Evolutionary conservation across 345 rosid species (phyloP).

Genomic region (Salix koriyanagi): DNA sequence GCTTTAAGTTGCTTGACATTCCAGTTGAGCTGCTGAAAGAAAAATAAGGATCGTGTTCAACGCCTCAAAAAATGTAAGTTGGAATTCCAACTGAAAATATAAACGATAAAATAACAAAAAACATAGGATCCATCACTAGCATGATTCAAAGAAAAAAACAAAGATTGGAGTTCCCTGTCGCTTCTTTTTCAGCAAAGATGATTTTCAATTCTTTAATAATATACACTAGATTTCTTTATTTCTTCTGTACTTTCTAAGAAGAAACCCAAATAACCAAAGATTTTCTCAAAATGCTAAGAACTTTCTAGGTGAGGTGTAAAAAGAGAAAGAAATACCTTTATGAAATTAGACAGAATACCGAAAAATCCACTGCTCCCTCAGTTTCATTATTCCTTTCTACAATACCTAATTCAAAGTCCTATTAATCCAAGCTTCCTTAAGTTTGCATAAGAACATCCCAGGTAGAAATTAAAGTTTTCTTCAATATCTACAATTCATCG

Average conservation of each 20-base stretch:
- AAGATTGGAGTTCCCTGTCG: not conserved
- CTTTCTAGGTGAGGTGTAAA: not conserved
- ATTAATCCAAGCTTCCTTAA: not conserved
- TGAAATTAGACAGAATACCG: not conserved
- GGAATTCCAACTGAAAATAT: not conserved
- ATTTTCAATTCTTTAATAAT: not conserved
- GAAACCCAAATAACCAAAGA: not conserved
- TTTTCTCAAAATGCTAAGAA: not conserved
- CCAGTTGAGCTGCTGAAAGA: conserved; percentile 37
- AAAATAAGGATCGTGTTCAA: conserved; percentile 3
- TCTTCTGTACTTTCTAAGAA: not conserved
- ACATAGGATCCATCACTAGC: not conserved
- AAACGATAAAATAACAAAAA: not conserved
- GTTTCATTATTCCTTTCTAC: not conserved
- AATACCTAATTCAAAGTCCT: not conserved
- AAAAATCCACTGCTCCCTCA: not conserved
- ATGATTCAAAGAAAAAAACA: not conserved
- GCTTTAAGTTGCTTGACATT: conserved; percentile 35
- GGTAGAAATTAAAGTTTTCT: not conserved
- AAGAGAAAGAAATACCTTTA: not conserved
- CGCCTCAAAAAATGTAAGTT: not conserved
- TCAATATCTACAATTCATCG: not conserved
- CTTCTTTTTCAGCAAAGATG: not conserved
- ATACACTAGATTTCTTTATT: not conserved
- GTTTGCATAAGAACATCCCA: not conserved